Evolutionary conservation across 768 basidiomycete species (phyloP).

Genomic region (Russula foetens): DNA sequence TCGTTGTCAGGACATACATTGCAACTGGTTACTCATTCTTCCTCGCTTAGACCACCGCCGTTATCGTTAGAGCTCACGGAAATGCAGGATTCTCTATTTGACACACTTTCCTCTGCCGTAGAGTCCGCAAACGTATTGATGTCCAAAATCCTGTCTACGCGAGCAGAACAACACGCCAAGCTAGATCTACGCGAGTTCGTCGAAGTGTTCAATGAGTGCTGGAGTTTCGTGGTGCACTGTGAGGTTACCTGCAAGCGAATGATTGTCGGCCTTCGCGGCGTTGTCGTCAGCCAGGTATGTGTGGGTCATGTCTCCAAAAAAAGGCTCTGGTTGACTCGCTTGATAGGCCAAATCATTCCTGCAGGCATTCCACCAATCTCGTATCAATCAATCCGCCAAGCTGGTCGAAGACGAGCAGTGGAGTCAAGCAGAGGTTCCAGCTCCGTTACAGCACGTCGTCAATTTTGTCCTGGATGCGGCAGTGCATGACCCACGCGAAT

Average conservation of each 20-base stretch:
- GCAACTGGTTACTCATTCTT: background rate
- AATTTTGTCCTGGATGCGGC: slow-evolving; percentile 75
- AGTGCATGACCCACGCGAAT: slow-evolving; percentile 69
- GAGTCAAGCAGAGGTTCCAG: slow-evolving; percentile 70
- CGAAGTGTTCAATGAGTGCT: slow-evolving; percentile 73
- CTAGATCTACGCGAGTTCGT: slow-evolving; percentile 71
- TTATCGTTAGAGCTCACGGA: slow-evolving; percentile 36
- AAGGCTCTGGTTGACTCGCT: background rate
- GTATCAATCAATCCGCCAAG: slow-evolving; percentile 75
- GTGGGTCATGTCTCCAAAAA: background rate
- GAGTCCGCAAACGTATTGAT: slow-evolving; percentile 81
- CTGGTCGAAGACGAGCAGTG: slow-evolving; percentile 95
- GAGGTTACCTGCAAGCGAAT: slow-evolving; percentile 82
- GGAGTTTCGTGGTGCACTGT: slow-evolving; percentile 84
- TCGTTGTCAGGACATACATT: slow-evolving; percentile 17
- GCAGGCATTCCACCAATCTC: slow-evolving; percentile 73
- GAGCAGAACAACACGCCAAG: slow-evolving; percentile 71
- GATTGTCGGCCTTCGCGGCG: slow-evolving; percentile 89
- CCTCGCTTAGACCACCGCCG: slow-evolving; percentile 29
- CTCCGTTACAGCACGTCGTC: slow-evolving; percentile 57
- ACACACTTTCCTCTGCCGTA: slow-evolving; percentile 69
- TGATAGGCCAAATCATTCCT: slow-evolving; percentile 82
- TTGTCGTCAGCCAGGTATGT: slow-evolving; percentile 69
- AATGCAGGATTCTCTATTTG: slow-evolving; percentile 59
- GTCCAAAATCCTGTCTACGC: slow-evolving; percentile 66